Evolutionary conservation across 163 green algal species (phyloP).

Genomic region (Coccomyxa subellipsoidea): DNA sequence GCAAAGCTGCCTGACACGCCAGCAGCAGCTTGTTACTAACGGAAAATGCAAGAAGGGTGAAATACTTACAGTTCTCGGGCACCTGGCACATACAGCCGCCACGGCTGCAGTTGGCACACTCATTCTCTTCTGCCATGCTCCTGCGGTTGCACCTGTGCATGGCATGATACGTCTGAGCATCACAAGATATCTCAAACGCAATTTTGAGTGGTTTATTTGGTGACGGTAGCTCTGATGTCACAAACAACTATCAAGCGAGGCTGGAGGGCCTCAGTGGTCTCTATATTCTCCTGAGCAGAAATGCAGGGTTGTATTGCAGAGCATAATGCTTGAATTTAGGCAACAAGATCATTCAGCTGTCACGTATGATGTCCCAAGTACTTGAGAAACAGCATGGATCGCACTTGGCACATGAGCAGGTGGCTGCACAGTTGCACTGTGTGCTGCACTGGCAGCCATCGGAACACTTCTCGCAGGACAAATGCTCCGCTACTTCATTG

Average conservation of each 20-base stretch:
- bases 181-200: not conserved
- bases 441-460: not conserved
- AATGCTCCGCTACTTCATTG: not conserved
- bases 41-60: too few relatives aligned
- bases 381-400: too few relatives aligned
- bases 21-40: too few relatives aligned
- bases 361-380: too few relatives aligned
- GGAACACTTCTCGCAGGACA: not conserved
- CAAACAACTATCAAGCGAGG: not conserved
- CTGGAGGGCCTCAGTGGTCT: too few relatives aligned
- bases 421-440: not conserved
- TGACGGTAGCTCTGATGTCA: not conserved
- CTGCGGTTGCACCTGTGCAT: not conserved
- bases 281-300: too few relatives aligned
- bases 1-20: too few relatives aligned
- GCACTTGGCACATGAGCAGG: not conserved
- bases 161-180: not conserved
- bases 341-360: too few relatives aligned
- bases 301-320: too few relatives aligned
- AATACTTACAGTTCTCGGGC: constrained; percentile 8
- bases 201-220: not conserved
- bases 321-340: too few relatives aligned
- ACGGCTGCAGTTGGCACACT: not conserved
- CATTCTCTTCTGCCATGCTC: not conserved
- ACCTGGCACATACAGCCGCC: not conserved